Base-by-base conservation (phyloP, 83 land plant genomes). In the Picea engelmannii region DNA sequence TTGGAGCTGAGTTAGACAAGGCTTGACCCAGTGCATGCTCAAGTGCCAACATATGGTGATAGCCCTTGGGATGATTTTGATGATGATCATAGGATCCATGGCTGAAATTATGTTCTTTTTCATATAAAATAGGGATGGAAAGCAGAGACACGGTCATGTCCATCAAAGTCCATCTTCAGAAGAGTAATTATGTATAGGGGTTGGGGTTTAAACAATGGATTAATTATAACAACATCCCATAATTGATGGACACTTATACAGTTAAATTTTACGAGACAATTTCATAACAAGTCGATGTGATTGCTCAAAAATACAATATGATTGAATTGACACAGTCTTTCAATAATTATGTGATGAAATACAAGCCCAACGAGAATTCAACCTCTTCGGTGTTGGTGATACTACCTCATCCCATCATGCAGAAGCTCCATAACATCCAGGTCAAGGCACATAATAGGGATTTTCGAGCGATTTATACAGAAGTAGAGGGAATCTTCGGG, bases 161-260 rank as follows among this genome's bases (percentile, higher is more conserved):
- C 38, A 35, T 35, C 38, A 35, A 35, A 35, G 38, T 35, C 38
- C 38, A 35, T 35, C 4, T 35, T 35, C 4, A 35, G 4, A 35
- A 35, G 38, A 35, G 38, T 35, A 35, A 35, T 35, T 35, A 35
- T 35, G 38, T 35, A 35, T 4, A 35, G 4, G 38, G 38, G 38
- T 35, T 35, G 38, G 38, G 38, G 38, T 35, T 35, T 27, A 93
- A 90, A 83, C 74, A 87, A 73, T 95, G 99, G 98, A 88, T 96
- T 86, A 94, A 93, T 11, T 93, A 92, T 68, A 96, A 93, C 78
- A 93, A 96, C 67, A 87, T 96, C 38, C 85, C 98, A 4, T 90
- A 86, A 38, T 81, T 92, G 78, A 89, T 95, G 10, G 99, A 96
- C 62, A 73, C 71, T 55, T 93, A 95, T 84, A 83, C 91, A 17